Base-by-base conservation (phyloP, 495 filamentous ascomycete genomes). In the Penicillium ucsense region DNA sequence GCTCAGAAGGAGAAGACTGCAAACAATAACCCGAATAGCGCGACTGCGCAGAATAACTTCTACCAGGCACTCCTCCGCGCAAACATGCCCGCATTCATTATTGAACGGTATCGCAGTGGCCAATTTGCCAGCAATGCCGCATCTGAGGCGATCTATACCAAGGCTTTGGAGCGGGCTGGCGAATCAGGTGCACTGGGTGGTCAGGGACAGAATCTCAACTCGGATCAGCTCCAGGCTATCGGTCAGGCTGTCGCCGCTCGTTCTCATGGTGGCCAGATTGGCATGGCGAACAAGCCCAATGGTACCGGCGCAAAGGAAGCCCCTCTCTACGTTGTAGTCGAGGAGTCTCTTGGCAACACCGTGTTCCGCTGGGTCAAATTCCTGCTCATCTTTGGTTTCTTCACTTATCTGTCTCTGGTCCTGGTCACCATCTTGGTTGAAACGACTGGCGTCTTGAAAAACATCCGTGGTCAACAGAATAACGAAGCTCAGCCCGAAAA, bases 351-450 rank as follows among this genome's bases (percentile, higher is more conserved):
- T 34, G 81, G 86, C 43, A 81, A 79, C 50, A 74, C 73, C 5
- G 71, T 95, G 42, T 94, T 96, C 64, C 86, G 88, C 59, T 95
- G 88, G 90, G 70, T 89, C 59, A 94, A 87, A 56, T 94, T 95
- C 55, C 40, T 94, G 12, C 56, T 89, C 11, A 83, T 77, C 63
- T 94, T 94, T 51, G 78, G 71, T 39, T 73, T 95, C 33, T 68
- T 85, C 59, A 75, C 76, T 5, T 98, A 94, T 51, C 62, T 92
- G 40, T 74, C 77, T 33, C 62, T 94, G 38, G 77, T 91, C 27
- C 57, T 89, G 41, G 66, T 95, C 39, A 86, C 85, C 4, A 75
- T 97, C 48, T 59, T 86, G 35, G 75, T 95, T 47, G 94, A 98
- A 68, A 77, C 75, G 33, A 77, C 86, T 38, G 83, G 83, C 29